Base-by-base conservation (phyloP, 2,329 filamentous ascomycete genomes). In the Pyrenochaeta sp. region DNA sequence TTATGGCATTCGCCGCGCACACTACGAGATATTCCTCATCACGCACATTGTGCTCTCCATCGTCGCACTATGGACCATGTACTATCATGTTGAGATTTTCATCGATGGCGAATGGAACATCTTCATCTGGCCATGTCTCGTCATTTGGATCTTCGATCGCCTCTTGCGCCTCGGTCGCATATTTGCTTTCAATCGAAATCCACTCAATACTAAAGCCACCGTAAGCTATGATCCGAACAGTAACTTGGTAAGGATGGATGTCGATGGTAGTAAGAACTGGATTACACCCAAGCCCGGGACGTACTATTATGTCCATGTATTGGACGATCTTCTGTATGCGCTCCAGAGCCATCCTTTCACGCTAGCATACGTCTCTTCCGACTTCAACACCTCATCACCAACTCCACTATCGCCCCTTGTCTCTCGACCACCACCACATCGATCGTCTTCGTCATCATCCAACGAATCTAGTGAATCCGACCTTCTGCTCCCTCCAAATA, bases 51-150 rank as follows among this genome's bases (percentile, higher is more conserved):
- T 78, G 73, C 32, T 75, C 58, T 72, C 73, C 13, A 62, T 76
- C 37, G 58, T 85, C 0, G 69, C 85, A 0, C 66, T 88, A 0
- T 68, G 82, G 32, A 80, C 81, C 0, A 83, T 86, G 79, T 83
- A 83, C 37, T 81, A 81, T 53, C 77, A 88, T 62, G 75, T 85
- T 56, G 76, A 85, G n/a, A 84, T 86, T 24, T 86, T 85, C 57
- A 69, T 53, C 0, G 76, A 65, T 5, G 80, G 80, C 22, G 72
- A 79, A 46, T 86, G 81, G 56, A 81, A 85, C 51, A 66, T 70
- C 8, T 80, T 84, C 22, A 80, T 85, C 50, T 87, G 83, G 80
- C 73, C 81, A 0, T 82, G 82, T 2, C 72, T 80, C 2, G 70
- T 72, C 10, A 77, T 86, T 28, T 87, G 85, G 85, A 49, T 77